A percentile compares a stretch with the other conserved stretches of the same genome.
Evolutionary conservation across 2,329 filamentous ascomycete species (phyloP).

Genomic region (Lachnellula cervina): DNA sequence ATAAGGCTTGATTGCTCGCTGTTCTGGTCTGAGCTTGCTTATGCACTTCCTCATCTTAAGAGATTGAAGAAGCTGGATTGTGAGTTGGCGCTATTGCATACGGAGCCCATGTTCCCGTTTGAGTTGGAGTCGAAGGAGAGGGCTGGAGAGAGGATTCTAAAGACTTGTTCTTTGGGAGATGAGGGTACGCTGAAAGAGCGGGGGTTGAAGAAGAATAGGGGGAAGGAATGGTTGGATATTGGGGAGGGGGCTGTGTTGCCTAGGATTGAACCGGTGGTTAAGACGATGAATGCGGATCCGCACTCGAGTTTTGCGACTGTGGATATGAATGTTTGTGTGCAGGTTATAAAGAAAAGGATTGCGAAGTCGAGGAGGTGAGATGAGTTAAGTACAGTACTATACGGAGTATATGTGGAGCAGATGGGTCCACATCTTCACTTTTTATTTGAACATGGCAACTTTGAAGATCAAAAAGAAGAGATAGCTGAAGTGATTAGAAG

Average conservation of each 20-base stretch:
- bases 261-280: not conserved
- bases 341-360: conserved; percentile 1
- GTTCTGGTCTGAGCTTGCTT: conserved; percentile 6
- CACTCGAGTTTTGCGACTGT: conserved; percentile 1
- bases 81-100: conserved; percentile 2
- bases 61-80: conserved; percentile 4
- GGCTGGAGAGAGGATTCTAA: not conserved
- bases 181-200: not conserved
- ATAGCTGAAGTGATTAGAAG: too few species aligned
- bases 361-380: not conserved
- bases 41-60: conserved; percentile 1
- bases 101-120: conserved; percentile 3
- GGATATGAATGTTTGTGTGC: conserved; percentile 4
- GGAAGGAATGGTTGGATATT: conserved; percentile 2
- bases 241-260: not conserved
- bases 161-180: not conserved
- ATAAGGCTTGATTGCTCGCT: conserved; percentile 3
- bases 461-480: too few species aligned
- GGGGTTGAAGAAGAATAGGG: conserved; percentile 5
- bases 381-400: too few species aligned
- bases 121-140: not conserved
- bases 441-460: too few species aligned
- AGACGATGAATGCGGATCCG: not conserved
- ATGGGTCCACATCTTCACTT: too few species aligned
- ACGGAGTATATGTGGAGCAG: too few species aligned